Conservation (phyloP, 805 yeast genomes). For the Pichia exigua region DNA sequence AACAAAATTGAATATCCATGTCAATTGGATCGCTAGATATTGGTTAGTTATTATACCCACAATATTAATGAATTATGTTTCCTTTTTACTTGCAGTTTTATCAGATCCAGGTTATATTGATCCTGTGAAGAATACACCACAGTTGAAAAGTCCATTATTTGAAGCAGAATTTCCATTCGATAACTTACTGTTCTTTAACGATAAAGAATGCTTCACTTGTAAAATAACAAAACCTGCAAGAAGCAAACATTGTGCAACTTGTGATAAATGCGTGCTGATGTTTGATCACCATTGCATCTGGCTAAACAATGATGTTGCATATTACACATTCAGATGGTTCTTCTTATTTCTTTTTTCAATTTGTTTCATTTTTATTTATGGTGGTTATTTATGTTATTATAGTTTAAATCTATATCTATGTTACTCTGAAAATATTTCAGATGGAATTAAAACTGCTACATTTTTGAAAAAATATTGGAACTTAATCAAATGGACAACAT, state of each 20-base stretch:
- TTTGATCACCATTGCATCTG: conserved; percentile 61
- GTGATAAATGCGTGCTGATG: conserved; percentile 54
- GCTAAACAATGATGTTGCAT: conserved; percentile 50
- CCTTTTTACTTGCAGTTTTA: conserved; percentile 34
- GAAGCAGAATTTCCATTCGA: conserved; percentile 29
- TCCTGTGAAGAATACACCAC: not conserved
- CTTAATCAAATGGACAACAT: conserved; percentile 24
- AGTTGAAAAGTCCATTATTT: conserved; percentile 9
- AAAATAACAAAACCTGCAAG: conserved; percentile 64
- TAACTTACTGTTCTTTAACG: conserved; percentile 34
- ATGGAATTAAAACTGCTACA: conserved; percentile 6
- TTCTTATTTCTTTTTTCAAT: conserved; percentile 32
- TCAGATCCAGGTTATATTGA: conserved; percentile 36
- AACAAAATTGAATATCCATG: not conserved
- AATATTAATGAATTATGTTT: conserved; percentile 26
- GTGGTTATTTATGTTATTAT: conserved; percentile 30
- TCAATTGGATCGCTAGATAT: conserved; percentile 10
- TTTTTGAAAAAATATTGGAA: conserved; percentile 17
- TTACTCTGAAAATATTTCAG: not conserved
- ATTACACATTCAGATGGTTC: conserved; percentile 44
- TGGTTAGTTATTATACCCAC: conserved; percentile 25
- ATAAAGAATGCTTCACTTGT: conserved; percentile 41
- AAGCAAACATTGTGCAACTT: conserved; percentile 65
- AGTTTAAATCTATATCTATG: conserved; percentile 16
- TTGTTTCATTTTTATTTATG: conserved; percentile 33